phyloP scores from a whole-genome alignment of 78 protist genomes.

The Cavenderia fasciculata region DNA sequence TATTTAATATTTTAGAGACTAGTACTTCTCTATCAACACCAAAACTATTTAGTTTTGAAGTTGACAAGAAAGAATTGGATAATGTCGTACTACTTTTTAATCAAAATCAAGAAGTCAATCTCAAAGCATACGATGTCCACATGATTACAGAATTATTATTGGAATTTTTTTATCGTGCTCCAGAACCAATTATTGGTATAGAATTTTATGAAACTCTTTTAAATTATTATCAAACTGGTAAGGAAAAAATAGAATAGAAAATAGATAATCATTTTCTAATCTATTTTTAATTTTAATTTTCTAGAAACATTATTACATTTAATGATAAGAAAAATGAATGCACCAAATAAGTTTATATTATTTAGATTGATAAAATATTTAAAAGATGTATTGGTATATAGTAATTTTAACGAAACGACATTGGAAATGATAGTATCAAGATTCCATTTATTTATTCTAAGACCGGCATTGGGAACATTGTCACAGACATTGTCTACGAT shows the following conservation, averaged over 20 bases:
- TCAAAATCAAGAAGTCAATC: conserved; percentile 18
- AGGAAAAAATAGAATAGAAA: not conserved
- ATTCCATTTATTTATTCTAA: conserved; percentile 31
- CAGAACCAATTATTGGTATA: conserved; percentile 46
- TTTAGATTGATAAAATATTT: conserved; percentile 48
- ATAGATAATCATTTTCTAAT: not conserved
- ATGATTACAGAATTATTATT: conserved; percentile 24
- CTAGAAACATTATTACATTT: conserved; percentile 59
- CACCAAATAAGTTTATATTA: conserved; percentile 59
- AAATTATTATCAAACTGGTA: conserved; percentile 76
- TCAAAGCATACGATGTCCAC: not conserved
- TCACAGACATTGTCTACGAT: not conserved
- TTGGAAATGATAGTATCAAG: conserved; percentile 33
- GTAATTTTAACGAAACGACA: conserved; percentile 54
- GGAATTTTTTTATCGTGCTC: conserved; percentile 25
- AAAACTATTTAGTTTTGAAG: not conserved
- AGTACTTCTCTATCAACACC: conserved; percentile 33
- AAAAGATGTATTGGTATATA: conserved; percentile 48
- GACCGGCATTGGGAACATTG: conserved; percentile 2
- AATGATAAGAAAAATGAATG: conserved; percentile 62
- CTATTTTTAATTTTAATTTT: not conserved
- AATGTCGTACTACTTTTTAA: conserved; percentile 8
- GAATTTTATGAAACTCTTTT: conserved; percentile 68
- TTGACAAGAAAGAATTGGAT: conserved; percentile 10
- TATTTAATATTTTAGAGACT: conserved; percentile 17